Evolutionary conservation across 116 monocot genomes (phyloP), one percentile per base, ranked within the genome.

Genomic region (Thalassia testudinum): DNA sequence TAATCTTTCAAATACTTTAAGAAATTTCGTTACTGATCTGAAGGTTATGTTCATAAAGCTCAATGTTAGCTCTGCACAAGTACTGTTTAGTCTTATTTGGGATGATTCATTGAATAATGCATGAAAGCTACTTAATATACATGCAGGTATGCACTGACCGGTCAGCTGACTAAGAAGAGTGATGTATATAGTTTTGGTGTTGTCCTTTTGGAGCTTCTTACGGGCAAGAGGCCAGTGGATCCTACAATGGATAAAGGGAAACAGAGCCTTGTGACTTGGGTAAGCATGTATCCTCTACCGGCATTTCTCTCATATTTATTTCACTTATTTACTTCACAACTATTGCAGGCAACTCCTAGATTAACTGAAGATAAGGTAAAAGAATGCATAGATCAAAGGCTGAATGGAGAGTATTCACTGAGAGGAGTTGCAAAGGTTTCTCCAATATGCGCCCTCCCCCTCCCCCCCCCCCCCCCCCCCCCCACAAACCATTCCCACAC

Each of bases 191-290:
- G 77, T 53, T 77, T 72, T 53, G 77, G 56, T 12, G 56, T 56
- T 0, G 56, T 56, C 6, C 56, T 56, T 5, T 12, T 56, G 21
- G 56, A 56, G 47, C 68, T 77, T 17, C 42, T 77, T 15, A 77
- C 68, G 13, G 77, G 77, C 1, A 72, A 72, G 34, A 77, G 72
- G 42, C 77, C 77, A 13, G 68, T 77, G 3, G 77, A 77, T 49
- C 71, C 49, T 38, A 72, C 72, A 37, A 27, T 72, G 49, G 72
- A 71, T n/a, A 58, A 73, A 18, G 77, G 82, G 6, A 70, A 77
- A 27, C 77, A 77, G 47, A 82, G 77, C 62, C 73, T 82, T 57
- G 82, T 82, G 42, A 77, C 77, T 58, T 82, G 82, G 82, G 82
- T 82, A 68, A 23, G 40, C 10, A 34, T 34, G 30, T 10, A 10